Base-by-base conservation (phyloP, 352 stramenopile genomes). In the Pythium coloratum region DNA sequence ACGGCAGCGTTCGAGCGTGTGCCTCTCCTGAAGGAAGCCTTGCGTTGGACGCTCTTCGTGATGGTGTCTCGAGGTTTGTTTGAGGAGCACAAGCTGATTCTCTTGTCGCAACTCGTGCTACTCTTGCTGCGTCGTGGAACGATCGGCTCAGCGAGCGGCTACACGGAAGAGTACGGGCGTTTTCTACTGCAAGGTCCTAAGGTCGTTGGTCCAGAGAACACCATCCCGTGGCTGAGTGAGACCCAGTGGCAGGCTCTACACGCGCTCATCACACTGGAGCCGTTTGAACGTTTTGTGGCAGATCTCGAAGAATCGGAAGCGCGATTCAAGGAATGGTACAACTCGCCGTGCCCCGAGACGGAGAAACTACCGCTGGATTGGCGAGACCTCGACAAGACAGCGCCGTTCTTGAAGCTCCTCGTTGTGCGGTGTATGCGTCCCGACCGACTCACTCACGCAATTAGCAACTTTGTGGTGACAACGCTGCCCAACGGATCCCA, bases 351-450 rank as follows among this genome's bases (percentile, higher is more conserved):
- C 2, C 92, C 93, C 1, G 93, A 98, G 70, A 68, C 74, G 2
- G 93, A 98, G 62, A 97, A 97, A 60, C 70, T 98, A 1, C 93
- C 93, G 1, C 64, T 97, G 9, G 89, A 97, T 62, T 98, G 91
- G 92, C 83, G 91, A 10, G 91, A 98, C 34, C 75, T 98, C 10
- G 93, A 98, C 71, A 96, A 96, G 59, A 77, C 74, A 3, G 77
- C 82, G 16, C 90, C 92, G 2, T 98, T 98, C 68, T 69, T 95
- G 33, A 98, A 98, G 74, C 72, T 99, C 58, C 74, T 99, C 10
- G 92, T 98, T 6, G 84, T 99, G 36, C 89, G 95, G 32, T 98
- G 89, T 69, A 79, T 99, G 64, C 91, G 97, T 24, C 94, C 95
- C 0, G 97, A 99, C 66, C 90, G 97, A 34, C 81, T 99, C 63